These are phyloP conservation scores for Isatis tinctoria DNA, from an alignment of 345 rosid genomes.

Conservation along the genomic window DNA sequence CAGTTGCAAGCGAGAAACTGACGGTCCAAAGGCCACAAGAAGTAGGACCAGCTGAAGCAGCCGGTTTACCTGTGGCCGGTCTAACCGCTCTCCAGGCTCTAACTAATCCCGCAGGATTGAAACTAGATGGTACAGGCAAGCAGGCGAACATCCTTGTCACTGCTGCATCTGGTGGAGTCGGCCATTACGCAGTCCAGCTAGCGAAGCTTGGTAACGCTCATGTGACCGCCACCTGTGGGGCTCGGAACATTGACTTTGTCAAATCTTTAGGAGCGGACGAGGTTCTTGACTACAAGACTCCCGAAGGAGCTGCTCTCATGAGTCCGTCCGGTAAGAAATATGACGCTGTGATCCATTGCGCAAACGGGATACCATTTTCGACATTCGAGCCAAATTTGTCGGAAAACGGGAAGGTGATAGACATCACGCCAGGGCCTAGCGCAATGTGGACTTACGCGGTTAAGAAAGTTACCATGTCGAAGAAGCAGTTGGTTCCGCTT, in stretches of 20 bases:
- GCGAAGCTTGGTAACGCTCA: slow-evolving; percentile 71
- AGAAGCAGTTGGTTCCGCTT: slow-evolving; percentile 64
- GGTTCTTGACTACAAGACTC: slow-evolving; percentile 78
- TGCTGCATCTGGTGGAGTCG: slow-evolving; percentile 86
- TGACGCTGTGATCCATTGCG: slow-evolving; percentile 70
- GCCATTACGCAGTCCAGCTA: slow-evolving; percentile 73
- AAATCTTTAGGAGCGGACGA: slow-evolving; percentile 80
- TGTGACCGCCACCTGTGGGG: slow-evolving; percentile 86
- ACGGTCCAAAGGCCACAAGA: slow-evolving; percentile 55
- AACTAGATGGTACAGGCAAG: slow-evolving; percentile 56
- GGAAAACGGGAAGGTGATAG: slow-evolving; percentile 58
- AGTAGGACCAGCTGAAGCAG: slow-evolving; percentile 66
- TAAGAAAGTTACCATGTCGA: slow-evolving; percentile 55
- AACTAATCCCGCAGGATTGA: slow-evolving; percentile 53
- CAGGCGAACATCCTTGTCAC: slow-evolving; percentile 57
- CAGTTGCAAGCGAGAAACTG: slow-evolving; percentile 53
- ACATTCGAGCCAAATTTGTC: slow-evolving; percentile 65
- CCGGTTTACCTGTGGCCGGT: slow-evolving; percentile 63
- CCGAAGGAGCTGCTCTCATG: slow-evolving; percentile 63
- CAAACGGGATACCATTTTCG: slow-evolving; percentile 54
- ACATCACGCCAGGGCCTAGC: slow-evolving; percentile 45
- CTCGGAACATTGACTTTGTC: slow-evolving; percentile 59
- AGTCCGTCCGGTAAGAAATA: slow-evolving; percentile 73
- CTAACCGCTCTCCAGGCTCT: slow-evolving; percentile 66
- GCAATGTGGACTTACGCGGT: slow-evolving; percentile 43